These are phyloP conservation scores for Yamadazyma aaseri DNA, from an alignment of 1,139 yeast species.

Conservation along the genomic window DNA sequence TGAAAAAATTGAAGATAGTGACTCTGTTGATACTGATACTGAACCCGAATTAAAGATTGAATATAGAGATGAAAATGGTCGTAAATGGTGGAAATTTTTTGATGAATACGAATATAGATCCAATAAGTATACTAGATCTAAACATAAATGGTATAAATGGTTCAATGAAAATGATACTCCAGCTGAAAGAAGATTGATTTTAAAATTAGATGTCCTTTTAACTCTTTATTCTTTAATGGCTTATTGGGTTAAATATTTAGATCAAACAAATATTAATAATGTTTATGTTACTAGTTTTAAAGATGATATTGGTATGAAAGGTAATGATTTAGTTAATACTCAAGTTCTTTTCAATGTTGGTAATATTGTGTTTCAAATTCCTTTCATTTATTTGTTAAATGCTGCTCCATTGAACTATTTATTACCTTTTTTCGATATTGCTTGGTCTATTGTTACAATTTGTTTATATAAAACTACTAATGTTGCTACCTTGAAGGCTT, in stretches of 20 bases:
- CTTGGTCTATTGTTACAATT: conserved; percentile 68
- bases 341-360: conserved; percentile 60
- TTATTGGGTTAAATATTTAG: conserved; percentile 72
- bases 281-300: conserved; percentile 72
- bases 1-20: conserved; percentile 14
- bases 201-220: conserved; percentile 61
- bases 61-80: conserved; percentile 59
- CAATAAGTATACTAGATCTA: conserved; percentile 29
- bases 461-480: conserved; percentile 47
- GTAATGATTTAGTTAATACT: conserved; percentile 65
- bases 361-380: conserved; percentile 54
- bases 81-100: conserved; percentile 64
- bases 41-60: conserved; percentile 26
- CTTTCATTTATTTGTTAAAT: conserved; percentile 44
- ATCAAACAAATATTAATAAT: conserved; percentile 57
- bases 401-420: conserved; percentile 54
- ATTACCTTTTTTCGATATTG: conserved; percentile 56
- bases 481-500: conserved; percentile 51
- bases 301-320: conserved; percentile 57
- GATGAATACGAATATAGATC: conserved; percentile 62
- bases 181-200: conserved; percentile 52
- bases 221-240: conserved; percentile 60
- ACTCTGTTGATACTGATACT: conserved; percentile 11
- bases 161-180: conserved; percentile 56
- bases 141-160: conserved; percentile 64